Percentiles rank a stretch among this genome's conserved stretches.
Conservation (phyloP, 2,329 filamentous ascomycete genomes). For the Ascochyta koolunga region DNA sequence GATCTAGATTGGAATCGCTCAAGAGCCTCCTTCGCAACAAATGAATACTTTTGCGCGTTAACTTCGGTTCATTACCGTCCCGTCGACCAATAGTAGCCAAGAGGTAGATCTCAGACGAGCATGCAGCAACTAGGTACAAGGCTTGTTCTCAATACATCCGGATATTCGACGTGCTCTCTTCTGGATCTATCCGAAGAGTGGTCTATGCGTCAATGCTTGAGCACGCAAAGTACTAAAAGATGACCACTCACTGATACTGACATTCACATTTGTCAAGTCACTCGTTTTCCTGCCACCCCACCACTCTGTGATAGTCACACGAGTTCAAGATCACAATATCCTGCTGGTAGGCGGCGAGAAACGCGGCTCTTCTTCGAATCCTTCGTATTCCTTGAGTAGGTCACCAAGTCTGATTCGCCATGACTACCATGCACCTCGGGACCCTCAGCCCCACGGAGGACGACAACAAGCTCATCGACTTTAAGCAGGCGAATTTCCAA, state of each 20-base stretch:
- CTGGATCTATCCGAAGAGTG: constrained; percentile 33
- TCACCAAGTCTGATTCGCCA: constrained; percentile 31
- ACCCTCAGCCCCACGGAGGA: constrained; percentile 35
- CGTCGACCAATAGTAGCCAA: constrained; percentile 38
- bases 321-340: constrained; percentile 3
- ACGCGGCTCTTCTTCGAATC: constrained; percentile 34
- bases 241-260: constrained; percentile 41
- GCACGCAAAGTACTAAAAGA: constrained; percentile 45
- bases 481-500: constrained; percentile 42
- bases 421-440: constrained; percentile 40
- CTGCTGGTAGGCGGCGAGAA: constrained; percentile 30
- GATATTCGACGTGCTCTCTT: constrained; percentile 41
- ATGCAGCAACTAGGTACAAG: constrained; percentile 46
- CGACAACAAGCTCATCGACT: constrained; percentile 32
- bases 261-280: constrained; percentile 22
- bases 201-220: constrained; percentile 38
- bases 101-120: constrained; percentile 36
- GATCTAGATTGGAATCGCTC: constrained; percentile 39
- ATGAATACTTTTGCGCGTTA: constrained; percentile 33
- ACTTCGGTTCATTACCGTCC: constrained; percentile 43
- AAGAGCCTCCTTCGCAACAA: constrained; percentile 33
- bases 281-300: constrained; percentile 19
- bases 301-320: neutral
- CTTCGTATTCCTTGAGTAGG: constrained; percentile 28
- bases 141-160: constrained; percentile 46